Evolutionary conservation across 2,329 filamentous ascomycete species (phyloP).

Genomic region (Calonectria montana): DNA sequence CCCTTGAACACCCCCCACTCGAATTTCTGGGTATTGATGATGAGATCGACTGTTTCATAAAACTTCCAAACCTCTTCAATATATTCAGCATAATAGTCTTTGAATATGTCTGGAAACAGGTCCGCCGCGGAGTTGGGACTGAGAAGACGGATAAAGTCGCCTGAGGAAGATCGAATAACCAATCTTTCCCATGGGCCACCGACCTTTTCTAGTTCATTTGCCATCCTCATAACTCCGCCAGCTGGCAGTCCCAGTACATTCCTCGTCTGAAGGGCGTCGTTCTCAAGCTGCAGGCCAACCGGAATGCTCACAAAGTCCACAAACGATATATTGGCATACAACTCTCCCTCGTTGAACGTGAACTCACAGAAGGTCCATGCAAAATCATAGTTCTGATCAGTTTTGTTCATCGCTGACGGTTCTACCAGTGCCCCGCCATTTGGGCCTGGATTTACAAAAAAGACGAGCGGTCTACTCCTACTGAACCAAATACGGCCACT

Average conservation of each 20-base stretch:
- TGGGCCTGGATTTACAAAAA: conserved; percentile 77
- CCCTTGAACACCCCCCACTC: conserved; percentile 62
- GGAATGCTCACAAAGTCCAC: conserved; percentile 81
- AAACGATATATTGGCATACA: conserved; percentile 78
- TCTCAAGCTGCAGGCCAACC: conserved; percentile 66
- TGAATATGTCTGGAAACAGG: conserved; percentile 57
- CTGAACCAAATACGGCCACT: conserved; percentile 81
- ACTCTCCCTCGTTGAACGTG: conserved; percentile 69
- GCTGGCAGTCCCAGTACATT: conserved; percentile 61
- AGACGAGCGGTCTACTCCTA: conserved; percentile 69
- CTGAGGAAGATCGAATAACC: conserved; percentile 55
- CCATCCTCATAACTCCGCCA: conserved; percentile 59
- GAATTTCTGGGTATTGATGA: conserved; percentile 64
- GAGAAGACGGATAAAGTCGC: conserved; percentile 60
- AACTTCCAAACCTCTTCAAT: conserved; percentile 64
- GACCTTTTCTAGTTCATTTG: conserved; percentile 55
- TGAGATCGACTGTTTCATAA: conserved; percentile 58
- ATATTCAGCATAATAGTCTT: conserved; percentile 62
- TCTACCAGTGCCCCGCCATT: conserved; percentile 70
- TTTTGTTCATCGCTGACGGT: conserved; percentile 75
- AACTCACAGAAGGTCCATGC: conserved; percentile 78
- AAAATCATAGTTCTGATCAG: conserved; percentile 70
- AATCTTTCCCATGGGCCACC: conserved; percentile 64
- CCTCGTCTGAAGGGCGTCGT: conserved; percentile 56
- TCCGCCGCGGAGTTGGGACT: conserved; percentile 64